Conservation (phyloP, 345 rosid genomes). For the Garcia nutans region DNA sequence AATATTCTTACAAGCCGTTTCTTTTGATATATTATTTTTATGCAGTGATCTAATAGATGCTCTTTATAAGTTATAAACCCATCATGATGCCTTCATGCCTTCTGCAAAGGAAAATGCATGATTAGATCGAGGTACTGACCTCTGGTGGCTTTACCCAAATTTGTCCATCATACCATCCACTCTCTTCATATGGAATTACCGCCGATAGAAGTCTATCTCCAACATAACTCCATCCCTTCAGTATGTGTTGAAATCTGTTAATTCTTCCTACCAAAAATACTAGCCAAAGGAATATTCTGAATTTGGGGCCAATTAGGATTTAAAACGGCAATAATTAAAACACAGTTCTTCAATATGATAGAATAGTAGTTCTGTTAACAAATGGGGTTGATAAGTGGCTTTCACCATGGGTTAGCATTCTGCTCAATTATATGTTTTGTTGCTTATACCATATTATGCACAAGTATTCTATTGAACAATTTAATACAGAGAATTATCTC, state of each 20-base stretch:
- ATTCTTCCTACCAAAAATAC: not conserved
- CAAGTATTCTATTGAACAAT: not conserved
- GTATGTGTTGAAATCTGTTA: constrained; percentile 8
- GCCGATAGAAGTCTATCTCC: constrained; percentile 96
- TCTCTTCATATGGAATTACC: constrained; percentile 92
- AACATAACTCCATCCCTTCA: constrained; percentile 96
- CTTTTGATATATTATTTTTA: not conserved
- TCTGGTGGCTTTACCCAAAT: constrained; percentile 98
- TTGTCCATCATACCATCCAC: constrained; percentile 98
- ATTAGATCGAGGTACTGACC: constrained; percentile 42
- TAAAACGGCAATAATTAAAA: not conserved
- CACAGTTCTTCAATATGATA: not conserved
- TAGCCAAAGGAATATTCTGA: not conserved
- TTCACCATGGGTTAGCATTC: not conserved
- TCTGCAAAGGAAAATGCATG: not conserved
- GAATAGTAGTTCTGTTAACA: not conserved
- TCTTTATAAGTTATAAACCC: not conserved
- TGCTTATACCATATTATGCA: not conserved
- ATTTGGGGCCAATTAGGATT: not conserved
- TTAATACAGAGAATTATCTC: not conserved
- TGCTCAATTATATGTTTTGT: not conserved
- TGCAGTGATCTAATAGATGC: not conserved
- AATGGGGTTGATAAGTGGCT: not conserved
- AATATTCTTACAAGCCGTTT: not conserved
- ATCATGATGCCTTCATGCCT: not conserved